A percentile compares a stretch with the other conserved stretches of the same genome.
Conservation (phyloP, 2,329 filamentous ascomycete species). For the Gaeumannomyces sp. region DNA sequence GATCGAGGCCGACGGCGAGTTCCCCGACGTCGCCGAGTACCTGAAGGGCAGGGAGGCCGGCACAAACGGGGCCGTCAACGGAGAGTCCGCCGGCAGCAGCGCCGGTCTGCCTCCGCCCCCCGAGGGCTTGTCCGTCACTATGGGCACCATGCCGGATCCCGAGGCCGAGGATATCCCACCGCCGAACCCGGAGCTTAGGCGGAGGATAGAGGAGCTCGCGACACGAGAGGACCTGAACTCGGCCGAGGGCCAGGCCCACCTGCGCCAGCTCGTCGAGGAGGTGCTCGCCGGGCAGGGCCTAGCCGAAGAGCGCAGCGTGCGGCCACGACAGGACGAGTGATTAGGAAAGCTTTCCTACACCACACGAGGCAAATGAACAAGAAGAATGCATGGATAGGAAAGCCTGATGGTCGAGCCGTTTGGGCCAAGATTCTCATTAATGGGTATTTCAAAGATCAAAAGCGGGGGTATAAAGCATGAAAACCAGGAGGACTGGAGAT, state of each 20-base stretch:
- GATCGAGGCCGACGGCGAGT: slow-evolving; percentile 72
- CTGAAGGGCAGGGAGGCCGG: slow-evolving; percentile 37
- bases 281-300: slow-evolving; percentile 63
- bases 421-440: not conserved
- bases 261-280: slow-evolving; percentile 75
- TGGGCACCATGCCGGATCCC: slow-evolving; percentile 65
- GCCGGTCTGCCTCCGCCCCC: slow-evolving; percentile 58
- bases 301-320: slow-evolving; percentile 58
- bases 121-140: slow-evolving; percentile 67
- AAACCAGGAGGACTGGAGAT: not conserved
- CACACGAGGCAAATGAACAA: not conserved
- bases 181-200: slow-evolving; percentile 75
- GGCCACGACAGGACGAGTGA: slow-evolving; percentile 50
- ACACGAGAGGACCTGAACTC: slow-evolving; percentile 76
- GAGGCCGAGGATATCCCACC: slow-evolving; percentile 51
- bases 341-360: not conserved
- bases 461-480: not conserved
- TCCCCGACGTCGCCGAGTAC: slow-evolving; percentile 68
- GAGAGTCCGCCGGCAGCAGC: slow-evolving; percentile 24
- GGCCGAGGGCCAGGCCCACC: slow-evolving; percentile 69
- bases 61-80: slow-evolving; percentile 15
- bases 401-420: not conserved
- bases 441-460: not conserved
- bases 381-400: not conserved
- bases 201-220: slow-evolving; percentile 84